A percentile compares a stretch with the other conserved stretches of the same genome.
Conservation (phyloP, 2,329 filamentous ascomycete species). For the Verticillium tricorpus region DNA sequence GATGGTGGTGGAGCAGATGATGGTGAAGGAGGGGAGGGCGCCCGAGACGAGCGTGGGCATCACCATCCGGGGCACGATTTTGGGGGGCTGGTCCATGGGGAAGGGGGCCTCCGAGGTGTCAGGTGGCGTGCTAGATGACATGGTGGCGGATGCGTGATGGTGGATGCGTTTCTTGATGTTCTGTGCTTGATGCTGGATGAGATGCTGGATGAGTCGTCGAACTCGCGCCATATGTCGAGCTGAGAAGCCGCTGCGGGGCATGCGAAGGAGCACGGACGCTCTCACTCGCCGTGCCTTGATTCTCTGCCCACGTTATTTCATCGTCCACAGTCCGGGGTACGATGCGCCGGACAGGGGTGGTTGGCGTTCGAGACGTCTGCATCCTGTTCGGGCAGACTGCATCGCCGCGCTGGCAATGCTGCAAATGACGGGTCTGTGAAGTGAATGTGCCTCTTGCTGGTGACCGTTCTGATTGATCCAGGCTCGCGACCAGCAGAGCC, state of each 20-base stretch:
- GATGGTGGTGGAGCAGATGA: constrained; percentile 27
- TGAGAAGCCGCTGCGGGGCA: background rate
- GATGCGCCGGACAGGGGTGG: too few species aligned
- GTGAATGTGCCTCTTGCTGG: too few species aligned
- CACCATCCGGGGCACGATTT: background rate
- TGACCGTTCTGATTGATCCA: too few species aligned
- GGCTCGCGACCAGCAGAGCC: too few species aligned
- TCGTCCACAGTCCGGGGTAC: background rate
- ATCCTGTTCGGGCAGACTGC: too few species aligned
- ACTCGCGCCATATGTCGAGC: background rate
- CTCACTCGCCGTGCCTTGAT: background rate
- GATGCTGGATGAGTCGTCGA: too few species aligned
- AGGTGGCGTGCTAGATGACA: background rate
- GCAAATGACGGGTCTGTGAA: too few species aligned
- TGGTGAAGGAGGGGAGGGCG: background rate
- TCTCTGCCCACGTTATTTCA: background rate
- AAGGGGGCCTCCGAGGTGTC: background rate
- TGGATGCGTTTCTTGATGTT: background rate
- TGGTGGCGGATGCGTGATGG: background rate
- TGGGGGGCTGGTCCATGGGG: background rate
- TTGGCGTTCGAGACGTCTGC: too few species aligned
- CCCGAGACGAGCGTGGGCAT: background rate
- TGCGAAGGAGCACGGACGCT: background rate
- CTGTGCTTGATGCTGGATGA: too few species aligned
- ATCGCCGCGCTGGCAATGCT: too few species aligned